Conservation (phyloP, 2,329 filamentous ascomycete genomes). For the Fusarium sp. region DNA sequence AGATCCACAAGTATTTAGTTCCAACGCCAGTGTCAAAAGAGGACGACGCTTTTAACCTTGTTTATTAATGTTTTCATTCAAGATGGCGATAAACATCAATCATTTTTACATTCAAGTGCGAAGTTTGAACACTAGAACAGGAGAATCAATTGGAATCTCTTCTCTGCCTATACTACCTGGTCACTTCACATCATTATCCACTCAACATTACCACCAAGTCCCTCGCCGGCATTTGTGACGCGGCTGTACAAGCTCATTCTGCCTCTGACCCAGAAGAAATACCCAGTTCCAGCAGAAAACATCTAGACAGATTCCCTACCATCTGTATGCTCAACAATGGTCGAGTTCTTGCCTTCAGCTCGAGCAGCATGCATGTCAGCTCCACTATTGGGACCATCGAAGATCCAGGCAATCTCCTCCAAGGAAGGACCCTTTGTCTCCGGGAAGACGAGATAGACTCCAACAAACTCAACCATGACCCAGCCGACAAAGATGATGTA, state of each 20-base stretch:
- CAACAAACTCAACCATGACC: constrained; percentile 15
- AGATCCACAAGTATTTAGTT: not conserved
- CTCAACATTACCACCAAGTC: not conserved
- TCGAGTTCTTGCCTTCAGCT: not conserved
- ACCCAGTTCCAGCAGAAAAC: rapidly evolving
- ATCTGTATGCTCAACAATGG: not conserved
- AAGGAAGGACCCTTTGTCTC: constrained; percentile 28
- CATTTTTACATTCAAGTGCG: not conserved
- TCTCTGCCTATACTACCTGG: not conserved
- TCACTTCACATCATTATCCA: not conserved
- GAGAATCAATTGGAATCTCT: rapidly evolving
- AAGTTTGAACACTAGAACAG: rapidly evolving
- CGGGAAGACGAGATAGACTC: constrained; percentile 21
- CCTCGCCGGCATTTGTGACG: not conserved
- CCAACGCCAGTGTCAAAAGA: not conserved
- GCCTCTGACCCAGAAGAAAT: not conserved
- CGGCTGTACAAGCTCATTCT: not conserved
- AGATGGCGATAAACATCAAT: not conserved
- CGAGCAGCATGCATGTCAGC: not conserved
- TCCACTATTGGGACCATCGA: not conserved
- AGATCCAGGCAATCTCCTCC: constrained; percentile 30
- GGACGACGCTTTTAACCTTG: not conserved
- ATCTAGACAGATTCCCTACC: not conserved
- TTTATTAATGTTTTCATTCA: not conserved
- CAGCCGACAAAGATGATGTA: constrained; percentile 26